phyloP scores from a whole-genome alignment of 306 rosid species.

The Cotoneaster glaucophyllus region DNA sequence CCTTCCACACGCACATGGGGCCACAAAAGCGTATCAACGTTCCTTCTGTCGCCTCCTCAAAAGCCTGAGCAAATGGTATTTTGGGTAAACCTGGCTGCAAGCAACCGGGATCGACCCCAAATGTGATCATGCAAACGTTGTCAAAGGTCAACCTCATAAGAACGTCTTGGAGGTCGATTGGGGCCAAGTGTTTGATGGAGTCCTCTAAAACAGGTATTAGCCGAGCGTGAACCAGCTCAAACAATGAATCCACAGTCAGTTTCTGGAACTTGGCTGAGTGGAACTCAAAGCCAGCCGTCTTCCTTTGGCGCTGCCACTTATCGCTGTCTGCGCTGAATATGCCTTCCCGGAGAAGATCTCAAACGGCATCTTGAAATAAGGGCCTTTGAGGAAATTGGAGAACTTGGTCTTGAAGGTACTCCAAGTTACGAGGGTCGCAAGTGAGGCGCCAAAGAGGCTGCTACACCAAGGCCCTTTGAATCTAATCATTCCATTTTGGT shows the following conservation, averaged over 20 bases:
- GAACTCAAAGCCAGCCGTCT: conserved; percentile 76
- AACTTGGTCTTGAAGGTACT: conserved; percentile 71
- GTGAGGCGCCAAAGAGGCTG: conserved; percentile 64
- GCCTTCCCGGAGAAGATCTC: conserved; percentile 68
- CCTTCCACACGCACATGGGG: conserved; percentile 54
- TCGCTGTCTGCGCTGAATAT: conserved; percentile 71
- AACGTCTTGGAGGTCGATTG: conserved; percentile 68
- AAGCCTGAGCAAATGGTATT: conserved; percentile 77
- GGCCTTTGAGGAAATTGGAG: conserved; percentile 58
- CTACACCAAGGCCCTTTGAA: conserved; percentile 66
- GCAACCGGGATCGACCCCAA: conserved; percentile 93
- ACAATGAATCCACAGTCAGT: conserved; percentile 46
- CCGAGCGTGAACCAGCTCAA: conserved; percentile 58
- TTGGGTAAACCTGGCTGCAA: conserved; percentile 36
- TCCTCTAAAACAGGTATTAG: conserved; percentile 49
- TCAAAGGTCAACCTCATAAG: conserved; percentile 76
- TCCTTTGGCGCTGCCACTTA: conserved; percentile 72
- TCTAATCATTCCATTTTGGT: conserved; percentile 47
- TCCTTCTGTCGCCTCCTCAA: conserved; percentile 83
- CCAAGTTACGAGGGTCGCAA: conserved; percentile 70
- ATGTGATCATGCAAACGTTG: conserved; percentile 83
- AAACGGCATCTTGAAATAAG: conserved; percentile 46
- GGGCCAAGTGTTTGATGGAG: conserved; percentile 10
- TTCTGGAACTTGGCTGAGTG: conserved; percentile 63
- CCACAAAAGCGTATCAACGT: conserved; percentile 62